A percentile compares a stretch with the other conserved stretches of the same genome.
Evolutionary conservation across 371 early-diverging fungal genomes (phyloP).

Genomic region (Chytridium lagenaria): DNA sequence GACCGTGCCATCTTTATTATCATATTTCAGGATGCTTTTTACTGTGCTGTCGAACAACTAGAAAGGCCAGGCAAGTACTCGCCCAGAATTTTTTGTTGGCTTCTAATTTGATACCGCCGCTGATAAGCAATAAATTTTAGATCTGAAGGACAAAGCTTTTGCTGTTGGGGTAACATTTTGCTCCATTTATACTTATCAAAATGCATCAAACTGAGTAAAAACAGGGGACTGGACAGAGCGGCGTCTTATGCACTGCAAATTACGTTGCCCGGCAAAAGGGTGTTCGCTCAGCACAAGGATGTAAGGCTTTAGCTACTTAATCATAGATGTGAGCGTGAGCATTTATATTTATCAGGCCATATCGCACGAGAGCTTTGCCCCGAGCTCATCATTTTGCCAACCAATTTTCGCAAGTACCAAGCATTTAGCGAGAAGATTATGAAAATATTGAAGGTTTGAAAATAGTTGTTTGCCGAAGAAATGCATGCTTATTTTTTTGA

Average conservation of each 20-base stretch:
- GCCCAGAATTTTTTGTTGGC: not conserved
- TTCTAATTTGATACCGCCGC: constrained; percentile 25
- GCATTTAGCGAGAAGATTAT: constrained; percentile 57
- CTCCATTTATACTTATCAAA: too few relatives aligned
- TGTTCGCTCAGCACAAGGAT: constrained; percentile 69
- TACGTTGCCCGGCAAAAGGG: constrained; percentile 65
- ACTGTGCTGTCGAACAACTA: constrained; percentile 75
- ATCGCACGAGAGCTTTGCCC: constrained; percentile 71
- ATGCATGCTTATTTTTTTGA: not conserved
- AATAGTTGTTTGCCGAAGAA: constrained; percentile 12
- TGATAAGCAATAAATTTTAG: not conserved
- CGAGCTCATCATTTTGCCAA: constrained; percentile 60
- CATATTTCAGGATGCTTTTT: constrained; percentile 58
- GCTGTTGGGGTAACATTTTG: constrained; percentile 67
- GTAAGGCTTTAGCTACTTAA: too few relatives aligned
- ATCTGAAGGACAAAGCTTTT: constrained; percentile 61
- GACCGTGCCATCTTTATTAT: not conserved
- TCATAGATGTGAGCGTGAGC: too few relatives aligned
- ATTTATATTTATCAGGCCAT: too few relatives aligned
- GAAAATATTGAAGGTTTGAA: constrained; percentile 42
- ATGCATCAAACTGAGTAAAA: too few relatives aligned
- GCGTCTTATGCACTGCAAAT: constrained; percentile 74
- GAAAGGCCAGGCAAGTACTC: constrained; percentile 64
- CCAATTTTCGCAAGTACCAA: constrained; percentile 64
- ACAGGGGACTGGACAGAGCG: constrained; percentile 36